Base-by-base conservation (phyloP, 331 rosid genomes). In the Quercus lobata region DNA sequence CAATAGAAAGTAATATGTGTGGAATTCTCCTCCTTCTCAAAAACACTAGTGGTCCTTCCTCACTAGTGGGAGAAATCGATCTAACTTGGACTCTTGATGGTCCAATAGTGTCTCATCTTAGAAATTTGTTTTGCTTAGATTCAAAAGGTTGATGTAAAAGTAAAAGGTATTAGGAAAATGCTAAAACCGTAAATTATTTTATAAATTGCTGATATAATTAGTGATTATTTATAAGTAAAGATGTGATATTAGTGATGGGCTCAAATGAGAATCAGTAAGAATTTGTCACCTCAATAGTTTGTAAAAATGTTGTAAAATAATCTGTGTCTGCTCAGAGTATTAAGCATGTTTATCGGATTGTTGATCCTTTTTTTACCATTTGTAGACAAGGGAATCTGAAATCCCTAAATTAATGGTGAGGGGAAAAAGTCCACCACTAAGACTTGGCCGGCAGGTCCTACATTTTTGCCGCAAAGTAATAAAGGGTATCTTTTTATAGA, bases 31-130 rank as follows among this genome's bases (percentile, higher is more conserved):
- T 62, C 78, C 56, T 74, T 35, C 72, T 76, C 29, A 24, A 80
- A 63, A 75, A 73, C 34, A 53, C 54, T 15, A 14, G 82, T 85
- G 86, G 86, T 85, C 89, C 86, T 66, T 76, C 68, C 72, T 60
- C 34, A 79, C 89, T 65, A 85, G 84, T 80, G 75, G 85, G 75
- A 54, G 71, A 75, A 32, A 55, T 19, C 18, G 24, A 74, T 11
- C 54, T 80, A 72, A 32, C 81, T 44, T 84, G 85, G 78, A 74
- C 57, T 27, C 41, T 6, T n/a, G 29, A 70, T 34, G 63, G 55
- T 80, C 57, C 75, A 57, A 41, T 18, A 56, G 44, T 25, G 16
- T 22, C 1, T 56, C 34, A 32, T 10, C 35, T 10, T 49, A 71
- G 49, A 37, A 14, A 34, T 19, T 52, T 53, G 53, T 14, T 14